Evolutionary conservation across 1,284 basidiomycete genomes (phyloP).

Genomic region (Cryptococcus jaspeensis): DNA sequence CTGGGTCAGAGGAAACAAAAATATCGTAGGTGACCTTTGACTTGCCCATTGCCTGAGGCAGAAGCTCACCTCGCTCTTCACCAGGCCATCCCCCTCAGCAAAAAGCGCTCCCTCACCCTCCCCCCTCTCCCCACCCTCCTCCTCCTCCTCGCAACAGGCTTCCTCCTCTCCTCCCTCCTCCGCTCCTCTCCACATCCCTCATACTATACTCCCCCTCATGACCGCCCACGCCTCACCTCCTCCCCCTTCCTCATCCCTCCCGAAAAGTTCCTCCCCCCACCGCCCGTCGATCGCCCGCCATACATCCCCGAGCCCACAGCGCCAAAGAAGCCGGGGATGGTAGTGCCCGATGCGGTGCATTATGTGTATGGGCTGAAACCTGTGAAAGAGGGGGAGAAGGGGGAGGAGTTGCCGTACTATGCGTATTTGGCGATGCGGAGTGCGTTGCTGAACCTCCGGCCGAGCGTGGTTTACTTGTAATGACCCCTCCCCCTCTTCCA

Average conservation of each 20-base stretch:
- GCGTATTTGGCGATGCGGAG: constrained; percentile 53
- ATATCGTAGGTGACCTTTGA: not conserved
- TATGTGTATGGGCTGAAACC: constrained; percentile 51
- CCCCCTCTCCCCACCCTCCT: constrained; percentile 15
- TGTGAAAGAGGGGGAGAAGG: constrained; percentile 25
- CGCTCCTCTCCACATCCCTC: not conserved
- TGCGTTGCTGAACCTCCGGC: constrained; percentile 50
- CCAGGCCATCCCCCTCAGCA: constrained; percentile 18
- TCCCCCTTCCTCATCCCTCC: constrained; percentile 34
- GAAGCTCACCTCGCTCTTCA: too few relatives aligned
- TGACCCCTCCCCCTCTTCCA: constrained; percentile 6
- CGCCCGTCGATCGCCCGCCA: constrained; percentile 15
- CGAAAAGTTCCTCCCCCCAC: constrained; percentile 24
- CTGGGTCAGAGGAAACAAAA: not conserved
- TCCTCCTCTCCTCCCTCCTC: constrained; percentile 7
- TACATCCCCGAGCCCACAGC: constrained; percentile 33
- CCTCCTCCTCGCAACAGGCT: constrained; percentile 3
- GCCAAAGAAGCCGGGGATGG: constrained; percentile 38
- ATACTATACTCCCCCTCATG: not conserved
- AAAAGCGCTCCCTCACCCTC: constrained; percentile 5
- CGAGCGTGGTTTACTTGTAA: constrained; percentile 51
- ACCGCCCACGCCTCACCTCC: constrained; percentile 9
- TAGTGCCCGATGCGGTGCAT: constrained; percentile 49
- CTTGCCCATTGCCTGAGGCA: too few relatives aligned
- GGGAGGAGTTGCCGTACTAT: constrained; percentile 51